Conservation (phyloP, 2,329 filamentous ascomycete species). For the Cladosporium velox region DNA sequence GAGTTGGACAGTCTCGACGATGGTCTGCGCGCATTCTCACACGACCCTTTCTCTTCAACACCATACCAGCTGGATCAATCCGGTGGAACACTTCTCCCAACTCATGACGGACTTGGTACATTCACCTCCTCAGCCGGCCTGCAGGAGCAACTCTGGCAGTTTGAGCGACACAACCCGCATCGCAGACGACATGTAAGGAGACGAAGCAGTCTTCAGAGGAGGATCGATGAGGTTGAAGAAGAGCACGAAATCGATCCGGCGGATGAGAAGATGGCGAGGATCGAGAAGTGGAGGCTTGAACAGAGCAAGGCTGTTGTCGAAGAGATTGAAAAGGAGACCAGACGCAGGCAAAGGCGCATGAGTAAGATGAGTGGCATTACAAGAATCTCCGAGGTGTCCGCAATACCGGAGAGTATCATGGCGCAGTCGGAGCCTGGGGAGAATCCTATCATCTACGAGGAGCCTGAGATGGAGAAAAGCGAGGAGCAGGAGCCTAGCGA, state of each 20-base stretch:
- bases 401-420: slow-evolving; percentile 26
- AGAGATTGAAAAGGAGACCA: slow-evolving; percentile 85
- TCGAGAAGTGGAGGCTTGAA: slow-evolving; percentile 89
- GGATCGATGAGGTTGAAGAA: slow-evolving; percentile 58
- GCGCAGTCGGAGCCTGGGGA: slow-evolving; percentile 25
- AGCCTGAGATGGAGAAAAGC: slow-evolving; percentile 25
- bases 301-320: slow-evolving; percentile 83
- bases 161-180: slow-evolving; percentile 80
- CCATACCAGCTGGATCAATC: slow-evolving; percentile 55
- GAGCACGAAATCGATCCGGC: slow-evolving; percentile 56
- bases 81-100: slow-evolving; percentile 73
- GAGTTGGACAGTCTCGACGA: slow-evolving; percentile 94
- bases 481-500: slow-evolving; percentile 49
- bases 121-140: slow-evolving; percentile 63
- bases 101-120: slow-evolving; percentile 87
- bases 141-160: slow-evolving; percentile 85
- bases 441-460: slow-evolving; percentile 31
- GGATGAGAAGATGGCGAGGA: slow-evolving; percentile 74
- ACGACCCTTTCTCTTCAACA: slow-evolving; percentile 57
- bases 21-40: slow-evolving; percentile 83
- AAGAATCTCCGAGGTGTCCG: slow-evolving; percentile 32
- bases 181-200: slow-evolving; percentile 59
- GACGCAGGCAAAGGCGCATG: slow-evolving; percentile 61
- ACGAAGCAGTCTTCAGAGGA: slow-evolving; percentile 59
- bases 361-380: slow-evolving; percentile 56